Conservation (phyloP, 768 basidiomycete genomes). For the Mycena kentingensis region DNA sequence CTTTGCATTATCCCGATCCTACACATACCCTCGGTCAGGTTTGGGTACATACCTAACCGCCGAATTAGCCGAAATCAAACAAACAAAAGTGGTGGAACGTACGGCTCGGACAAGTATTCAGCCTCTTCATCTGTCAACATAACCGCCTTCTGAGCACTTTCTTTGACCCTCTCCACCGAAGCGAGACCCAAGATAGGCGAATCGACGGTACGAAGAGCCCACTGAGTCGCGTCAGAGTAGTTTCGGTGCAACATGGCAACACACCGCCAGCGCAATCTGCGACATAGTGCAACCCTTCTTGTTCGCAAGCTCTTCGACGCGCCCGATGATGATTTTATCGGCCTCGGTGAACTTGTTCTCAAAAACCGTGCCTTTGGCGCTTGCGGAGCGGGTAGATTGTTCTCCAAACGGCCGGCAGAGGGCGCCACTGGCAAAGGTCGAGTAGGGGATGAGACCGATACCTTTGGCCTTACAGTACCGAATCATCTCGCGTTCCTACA, state of each 20-base stretch:
- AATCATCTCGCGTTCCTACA: conserved; percentile 48
- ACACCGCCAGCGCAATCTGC: conserved; percentile 43
- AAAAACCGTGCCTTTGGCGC: conserved; percentile 22
- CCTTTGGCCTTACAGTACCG: conserved; percentile 49
- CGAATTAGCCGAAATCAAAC: not conserved
- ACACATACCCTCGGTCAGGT: conserved; percentile 13
- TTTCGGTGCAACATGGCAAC: not conserved
- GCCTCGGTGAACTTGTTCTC: conserved; percentile 26
- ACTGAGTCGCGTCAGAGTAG: conserved; percentile 20
- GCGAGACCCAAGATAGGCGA: conserved; percentile 35
- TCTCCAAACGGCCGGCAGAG: conserved; percentile 40
- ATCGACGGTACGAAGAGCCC: conserved; percentile 38
- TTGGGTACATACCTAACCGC: conserved; percentile 17
- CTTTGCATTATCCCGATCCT: no score
- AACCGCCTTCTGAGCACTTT: conserved; percentile 23
- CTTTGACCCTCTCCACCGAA: conserved; percentile 23
- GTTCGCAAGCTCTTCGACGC: conserved; percentile 44
- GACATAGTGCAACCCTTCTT: conserved; percentile 45
- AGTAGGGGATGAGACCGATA: conserved; percentile 56
- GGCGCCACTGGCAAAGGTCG: conserved; percentile 41
- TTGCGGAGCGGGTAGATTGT: conserved; percentile 23
- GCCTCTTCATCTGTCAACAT: conserved; percentile 45
- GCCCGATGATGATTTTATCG: conserved; percentile 35
- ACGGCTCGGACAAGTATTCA: conserved; percentile 43
- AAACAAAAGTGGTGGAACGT: conserved; percentile 11